A percentile compares a stretch with the other conserved stretches of the same genome.
phyloP scores from a whole-genome alignment of 1,139 yeast genomes.

The Candida pseudoviswanathii region DNA sequence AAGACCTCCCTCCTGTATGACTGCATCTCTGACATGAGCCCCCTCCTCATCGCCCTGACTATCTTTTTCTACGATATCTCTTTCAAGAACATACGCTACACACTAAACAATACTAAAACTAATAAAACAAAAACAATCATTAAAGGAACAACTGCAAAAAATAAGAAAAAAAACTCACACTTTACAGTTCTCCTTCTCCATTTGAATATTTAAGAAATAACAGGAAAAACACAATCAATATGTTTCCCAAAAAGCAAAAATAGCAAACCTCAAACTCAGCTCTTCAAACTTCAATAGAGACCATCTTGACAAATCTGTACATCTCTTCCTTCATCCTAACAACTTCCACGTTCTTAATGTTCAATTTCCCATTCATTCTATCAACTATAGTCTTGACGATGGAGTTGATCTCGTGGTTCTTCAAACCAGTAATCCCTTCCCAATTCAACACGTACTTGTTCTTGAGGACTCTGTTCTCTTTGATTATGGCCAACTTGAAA shows the following conservation, averaged over 20 bases:
- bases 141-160: background rate
- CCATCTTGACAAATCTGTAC: slow-evolving; percentile 48
- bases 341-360: slow-evolving; percentile 42
- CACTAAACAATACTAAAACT: background rate
- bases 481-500: slow-evolving; percentile 41
- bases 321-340: slow-evolving; percentile 43
- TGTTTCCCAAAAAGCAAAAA: slow-evolving; percentile 3
- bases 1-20: background rate
- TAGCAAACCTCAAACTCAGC: background rate
- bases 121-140: background rate
- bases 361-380: slow-evolving; percentile 47
- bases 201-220: background rate
- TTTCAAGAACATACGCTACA: background rate
- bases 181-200: background rate
- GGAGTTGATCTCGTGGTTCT: slow-evolving; percentile 37
- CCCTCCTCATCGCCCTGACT: background rate
- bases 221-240: slow-evolving; percentile 4
- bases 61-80: background rate
- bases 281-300: slow-evolving; percentile 31
- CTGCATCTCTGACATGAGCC: too few relatives aligned
- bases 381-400: slow-evolving; percentile 41
- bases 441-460: slow-evolving; percentile 26
- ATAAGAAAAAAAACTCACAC: background rate
- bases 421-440: slow-evolving; percentile 42
- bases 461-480: slow-evolving; percentile 25